Conservation (phyloP, 2,329 filamentous ascomycete genomes). For the Colletotrichum gloeosporioides region DNA sequence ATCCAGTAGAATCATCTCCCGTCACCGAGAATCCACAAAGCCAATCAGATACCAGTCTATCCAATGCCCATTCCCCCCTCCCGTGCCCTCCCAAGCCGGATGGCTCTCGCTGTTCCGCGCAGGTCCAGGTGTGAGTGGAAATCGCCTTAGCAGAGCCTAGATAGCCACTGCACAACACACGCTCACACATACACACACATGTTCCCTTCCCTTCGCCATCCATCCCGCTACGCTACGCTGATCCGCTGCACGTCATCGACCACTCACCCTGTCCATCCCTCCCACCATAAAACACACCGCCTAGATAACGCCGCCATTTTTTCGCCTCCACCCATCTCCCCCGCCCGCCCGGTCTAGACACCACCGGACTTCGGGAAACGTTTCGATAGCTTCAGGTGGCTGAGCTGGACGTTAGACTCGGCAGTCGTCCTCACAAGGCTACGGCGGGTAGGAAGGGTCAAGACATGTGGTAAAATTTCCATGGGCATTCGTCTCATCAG, state of each 20-base stretch:
- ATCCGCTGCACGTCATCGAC: constrained; percentile 15
- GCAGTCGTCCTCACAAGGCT: not conserved
- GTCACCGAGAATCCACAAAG: not conserved
- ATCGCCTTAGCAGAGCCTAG: not conserved
- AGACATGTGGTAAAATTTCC: not conserved
- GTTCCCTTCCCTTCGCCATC: not conserved
- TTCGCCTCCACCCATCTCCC: not conserved
- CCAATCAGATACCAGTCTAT: not conserved
- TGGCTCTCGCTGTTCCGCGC: not conserved
- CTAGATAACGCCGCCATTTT: not conserved
- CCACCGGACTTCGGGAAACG: not conserved
- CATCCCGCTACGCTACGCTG: not conserved
- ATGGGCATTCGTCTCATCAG: not conserved
- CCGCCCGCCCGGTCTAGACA: not conserved
- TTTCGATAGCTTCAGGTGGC: not conserved
- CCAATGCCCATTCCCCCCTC: not conserved
- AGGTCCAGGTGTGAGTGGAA: not conserved
- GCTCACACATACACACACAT: not conserved
- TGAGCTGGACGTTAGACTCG: not conserved
- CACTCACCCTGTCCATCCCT: not conserved
- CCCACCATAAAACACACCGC: constrained; percentile 1
- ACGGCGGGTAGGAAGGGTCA: not conserved
- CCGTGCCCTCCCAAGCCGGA: not conserved
- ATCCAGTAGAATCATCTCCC: not conserved
- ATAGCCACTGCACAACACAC: not conserved